Evolutionary conservation across 1,284 basidiomycete species (phyloP), one percentile per base, ranked within the genome.

Genomic region (Ustilago trichophora): DNA sequence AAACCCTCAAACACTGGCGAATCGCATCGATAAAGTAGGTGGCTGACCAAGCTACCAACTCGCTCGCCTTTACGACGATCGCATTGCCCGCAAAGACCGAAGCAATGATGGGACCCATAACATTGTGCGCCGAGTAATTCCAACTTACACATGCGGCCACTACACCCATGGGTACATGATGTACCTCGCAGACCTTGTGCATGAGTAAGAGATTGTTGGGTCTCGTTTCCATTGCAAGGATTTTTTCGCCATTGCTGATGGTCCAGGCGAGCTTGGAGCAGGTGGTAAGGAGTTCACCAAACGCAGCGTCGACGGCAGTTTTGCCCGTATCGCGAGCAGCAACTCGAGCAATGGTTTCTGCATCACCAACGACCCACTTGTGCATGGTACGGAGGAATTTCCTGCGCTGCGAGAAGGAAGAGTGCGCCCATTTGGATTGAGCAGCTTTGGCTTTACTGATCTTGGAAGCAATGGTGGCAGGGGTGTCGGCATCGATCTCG

Each of bases 241-340:
- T 59, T 3, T 44, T 32, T 41, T 78, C 73, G 22, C 70, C 63
- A 24, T 77, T 68, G 24, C n/a, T 9, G 40, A 76, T 68, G 35
- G 76, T 76, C 73, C 76, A 81, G 1, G 58, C 46, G n/a, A 80
- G 63, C 52, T 81, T 81, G 33, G 59, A 51, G 44, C 64, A 63
- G 3, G 76, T 77, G 4, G 76, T 78, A 16, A 80, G 55, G 16
- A 79, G 57, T 58, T 80, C 76, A 8, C 80, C 80, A 33, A 82
- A 51, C 85, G 84, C 73, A 90, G 87, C 37, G 84, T 86, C 79
- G 38, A 80, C 57, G n/a, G 77, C 75, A 27, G 95, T 98, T 85
- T 98, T 98, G 55, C 95, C 95, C 0, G 93, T 93, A 82, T 98
- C 95, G 31, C 94, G 85, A 77, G 91, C 92, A 29, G 92, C 92